Evolutionary conservation across 148 eudicot species (phyloP).

Genomic region (Camellia sinensis): DNA sequence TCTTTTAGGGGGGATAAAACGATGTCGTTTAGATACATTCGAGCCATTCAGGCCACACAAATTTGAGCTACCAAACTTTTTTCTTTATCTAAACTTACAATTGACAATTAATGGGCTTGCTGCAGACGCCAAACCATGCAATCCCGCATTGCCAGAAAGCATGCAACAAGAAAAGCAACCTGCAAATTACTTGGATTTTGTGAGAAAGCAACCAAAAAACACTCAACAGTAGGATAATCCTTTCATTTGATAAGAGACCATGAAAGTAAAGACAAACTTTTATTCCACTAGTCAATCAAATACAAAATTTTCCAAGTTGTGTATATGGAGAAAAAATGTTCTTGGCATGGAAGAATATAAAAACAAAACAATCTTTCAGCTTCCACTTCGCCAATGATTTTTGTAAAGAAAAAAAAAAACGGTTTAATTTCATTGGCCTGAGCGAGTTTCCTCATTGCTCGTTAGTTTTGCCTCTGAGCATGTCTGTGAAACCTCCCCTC

Average conservation of each 20-base stretch:
- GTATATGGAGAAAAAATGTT: neutral
- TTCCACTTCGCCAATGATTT: neutral
- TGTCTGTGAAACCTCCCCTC: slow-evolving; percentile 86
- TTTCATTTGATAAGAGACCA: neutral
- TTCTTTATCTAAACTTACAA: no score
- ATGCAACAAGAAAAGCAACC: no score
- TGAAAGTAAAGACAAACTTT: neutral
- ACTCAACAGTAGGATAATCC: neutral
- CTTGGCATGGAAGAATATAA: neutral
- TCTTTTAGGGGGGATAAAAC: no score
- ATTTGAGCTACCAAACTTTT: no score
- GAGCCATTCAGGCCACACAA: no score
- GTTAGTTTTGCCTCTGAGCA: slow-evolving; percentile 67
- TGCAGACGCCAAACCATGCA: no score
- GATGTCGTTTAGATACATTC: no score
- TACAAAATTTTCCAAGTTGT: slow-evolving; percentile 4
- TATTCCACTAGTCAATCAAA: slow-evolving; percentile 1
- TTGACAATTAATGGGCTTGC: no score
- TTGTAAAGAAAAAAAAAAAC: neutral
- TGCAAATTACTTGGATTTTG: no score
- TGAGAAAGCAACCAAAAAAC: neutral
- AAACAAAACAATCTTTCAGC: neutral
- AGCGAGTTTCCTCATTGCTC: slow-evolving; percentile 44
- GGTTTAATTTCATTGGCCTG: slow-evolving; percentile 25
- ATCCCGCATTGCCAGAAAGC: no score